A percentile compares a stretch with the other conserved stretches of the same genome.
phyloP scores from a whole-genome alignment of 1,139 yeast species.

The Debaryomycetaceae sp. region DNA sequence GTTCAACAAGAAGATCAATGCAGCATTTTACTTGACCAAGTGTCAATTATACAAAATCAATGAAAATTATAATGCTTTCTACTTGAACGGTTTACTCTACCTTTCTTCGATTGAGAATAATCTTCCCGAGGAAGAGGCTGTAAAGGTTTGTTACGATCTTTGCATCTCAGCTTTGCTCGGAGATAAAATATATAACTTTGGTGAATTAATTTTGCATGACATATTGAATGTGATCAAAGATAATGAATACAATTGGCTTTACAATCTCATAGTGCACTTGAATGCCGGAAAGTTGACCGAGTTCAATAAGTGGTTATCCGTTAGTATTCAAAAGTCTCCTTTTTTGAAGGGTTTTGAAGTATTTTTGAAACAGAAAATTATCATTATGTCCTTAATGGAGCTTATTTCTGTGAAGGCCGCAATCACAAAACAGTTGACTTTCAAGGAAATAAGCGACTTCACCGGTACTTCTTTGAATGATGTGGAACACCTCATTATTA shows the following conservation, averaged over 20 bases:
- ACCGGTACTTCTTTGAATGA: constrained; percentile 71
- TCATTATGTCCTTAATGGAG: constrained; percentile 88
- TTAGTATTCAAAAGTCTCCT: constrained; percentile 46
- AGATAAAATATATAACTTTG: constrained; percentile 90
- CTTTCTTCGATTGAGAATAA: constrained; percentile 52
- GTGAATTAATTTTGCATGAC: constrained; percentile 90
- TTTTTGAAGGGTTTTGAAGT: constrained; percentile 57
- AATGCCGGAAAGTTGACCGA: constrained; percentile 73
- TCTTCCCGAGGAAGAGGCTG: constrained; percentile 22
- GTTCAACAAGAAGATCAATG: constrained; percentile 68
- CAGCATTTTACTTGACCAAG: constrained; percentile 79
- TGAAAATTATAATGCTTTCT: constrained; percentile 77
- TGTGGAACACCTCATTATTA: constrained; percentile 89
- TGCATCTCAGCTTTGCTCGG: constrained; percentile 88
- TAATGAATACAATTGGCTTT: constrained; percentile 67
- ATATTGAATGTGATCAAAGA: constrained; percentile 56
- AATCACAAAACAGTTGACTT: constrained; percentile 69
- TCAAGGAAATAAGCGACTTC: constrained; percentile 65
- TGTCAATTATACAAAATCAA: constrained; percentile 73
- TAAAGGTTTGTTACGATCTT: constrained; percentile 71
- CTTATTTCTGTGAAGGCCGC: constrained; percentile 77
- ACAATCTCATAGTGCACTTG: constrained; percentile 63
- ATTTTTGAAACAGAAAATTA: constrained; percentile 84
- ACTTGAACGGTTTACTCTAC: constrained; percentile 56
- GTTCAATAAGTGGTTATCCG: constrained; percentile 50